Conservation (phyloP, 805 yeast genomes). For the Yueomyces sp. region DNA sequence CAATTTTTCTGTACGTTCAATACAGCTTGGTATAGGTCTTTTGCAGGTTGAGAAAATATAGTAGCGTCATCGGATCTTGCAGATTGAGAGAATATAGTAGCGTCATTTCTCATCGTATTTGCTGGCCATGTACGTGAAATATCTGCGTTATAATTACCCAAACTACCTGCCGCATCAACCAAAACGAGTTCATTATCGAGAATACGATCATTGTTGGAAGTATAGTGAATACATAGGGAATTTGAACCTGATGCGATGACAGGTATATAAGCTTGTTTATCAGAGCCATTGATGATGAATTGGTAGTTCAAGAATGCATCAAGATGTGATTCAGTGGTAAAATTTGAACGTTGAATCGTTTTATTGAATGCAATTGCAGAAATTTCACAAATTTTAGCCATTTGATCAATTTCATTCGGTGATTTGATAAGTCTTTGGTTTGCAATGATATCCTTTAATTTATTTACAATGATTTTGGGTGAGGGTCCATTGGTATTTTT, state of each 20-base stretch:
- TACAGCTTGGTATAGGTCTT: slow-evolving; percentile 80
- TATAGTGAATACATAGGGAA: slow-evolving; percentile 85
- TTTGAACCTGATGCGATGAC: slow-evolving; percentile 92
- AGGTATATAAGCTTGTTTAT: slow-evolving; percentile 80
- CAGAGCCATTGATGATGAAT: slow-evolving; percentile 82
- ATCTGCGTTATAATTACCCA: slow-evolving; percentile 93
- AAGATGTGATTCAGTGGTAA: slow-evolving; percentile 63
- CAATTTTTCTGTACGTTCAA: slow-evolving; percentile 69
- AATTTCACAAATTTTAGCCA: slow-evolving; percentile 73
- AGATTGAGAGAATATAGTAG: slow-evolving; percentile 30
- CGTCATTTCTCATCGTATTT: slow-evolving; percentile 11
- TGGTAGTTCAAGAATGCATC: slow-evolving; percentile 71
- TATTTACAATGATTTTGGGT: slow-evolving; percentile 1
- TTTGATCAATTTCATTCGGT: slow-evolving; percentile 55
- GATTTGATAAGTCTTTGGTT: slow-evolving; percentile 55
- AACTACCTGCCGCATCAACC: slow-evolving; percentile 88
- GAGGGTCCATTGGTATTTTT: background rate
- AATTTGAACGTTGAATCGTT: slow-evolving; percentile 50
- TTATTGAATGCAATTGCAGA: slow-evolving; percentile 75
- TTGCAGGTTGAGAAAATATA: slow-evolving; percentile 59
- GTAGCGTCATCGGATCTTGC: slow-evolving; percentile 41
- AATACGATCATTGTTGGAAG: slow-evolving; percentile 77
- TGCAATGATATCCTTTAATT: slow-evolving; percentile 12
- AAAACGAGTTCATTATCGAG: slow-evolving; percentile 70
- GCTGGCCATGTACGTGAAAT: slow-evolving; percentile 96